A percentile compares a stretch with the other conserved stretches of the same genome.
Evolutionary conservation across 768 basidiomycete species (phyloP).

Genomic region (Amanita inopinata): DNA sequence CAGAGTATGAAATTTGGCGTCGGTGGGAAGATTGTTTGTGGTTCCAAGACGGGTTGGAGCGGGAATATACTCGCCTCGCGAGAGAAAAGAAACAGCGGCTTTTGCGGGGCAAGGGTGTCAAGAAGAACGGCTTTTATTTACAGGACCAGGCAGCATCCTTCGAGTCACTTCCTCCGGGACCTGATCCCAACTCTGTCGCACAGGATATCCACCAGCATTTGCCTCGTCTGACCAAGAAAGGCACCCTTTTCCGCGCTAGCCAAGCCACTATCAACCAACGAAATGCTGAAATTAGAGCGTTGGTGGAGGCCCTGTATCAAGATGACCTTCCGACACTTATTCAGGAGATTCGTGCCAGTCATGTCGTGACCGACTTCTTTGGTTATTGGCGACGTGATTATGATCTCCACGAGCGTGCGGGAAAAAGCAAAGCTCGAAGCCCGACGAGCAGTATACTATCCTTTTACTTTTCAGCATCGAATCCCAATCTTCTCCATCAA

Average conservation of each 20-base stretch:
- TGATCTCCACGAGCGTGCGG: constrained; percentile 39
- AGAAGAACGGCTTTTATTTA: constrained; percentile 61
- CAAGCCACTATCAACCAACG: constrained; percentile 58
- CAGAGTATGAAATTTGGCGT: constrained; percentile 68
- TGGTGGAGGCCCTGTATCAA: constrained; percentile 50
- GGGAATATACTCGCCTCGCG: constrained; percentile 53
- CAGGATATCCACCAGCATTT: constrained; percentile 56
- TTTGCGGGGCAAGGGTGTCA: constrained; percentile 63
- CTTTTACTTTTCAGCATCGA: constrained; percentile 45
- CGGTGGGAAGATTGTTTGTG: constrained; percentile 77
- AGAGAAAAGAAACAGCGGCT: constrained; percentile 61
- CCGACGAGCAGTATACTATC: constrained; percentile 51
- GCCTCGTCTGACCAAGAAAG: constrained; percentile 63
- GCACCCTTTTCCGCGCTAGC: constrained; percentile 62
- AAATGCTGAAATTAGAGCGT: constrained; percentile 44
- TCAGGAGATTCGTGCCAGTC: constrained; percentile 50
- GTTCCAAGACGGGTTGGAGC: constrained; percentile 64
- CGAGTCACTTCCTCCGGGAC: constrained; percentile 78
- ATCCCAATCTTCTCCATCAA: constrained; percentile 12
- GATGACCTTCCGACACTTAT: constrained; percentile 58
- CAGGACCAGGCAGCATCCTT: constrained; percentile 72
- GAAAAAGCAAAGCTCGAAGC: constrained; percentile 22
- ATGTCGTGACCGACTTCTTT: constrained; percentile 65
- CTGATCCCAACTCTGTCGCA: constrained; percentile 67
- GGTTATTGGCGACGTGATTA: constrained; percentile 67